Percentiles rank a stretch among this genome's conserved stretches.
These are phyloP conservation scores for Stenogyne calaminthoides DNA, from an alignment of 305 asterid species.

Conservation along the genomic window DNA sequence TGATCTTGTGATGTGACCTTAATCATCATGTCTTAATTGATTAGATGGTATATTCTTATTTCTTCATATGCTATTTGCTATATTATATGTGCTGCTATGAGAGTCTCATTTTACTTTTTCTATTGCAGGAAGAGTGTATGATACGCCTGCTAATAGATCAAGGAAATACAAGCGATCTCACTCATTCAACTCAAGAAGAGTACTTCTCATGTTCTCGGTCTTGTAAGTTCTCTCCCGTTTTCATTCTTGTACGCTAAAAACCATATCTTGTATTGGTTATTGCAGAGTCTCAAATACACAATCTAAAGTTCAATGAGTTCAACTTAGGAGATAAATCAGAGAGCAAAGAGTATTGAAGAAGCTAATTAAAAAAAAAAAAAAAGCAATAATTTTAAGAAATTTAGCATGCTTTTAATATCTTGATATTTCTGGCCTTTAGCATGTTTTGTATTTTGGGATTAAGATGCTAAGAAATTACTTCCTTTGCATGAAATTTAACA, in stretches of 20 bases:
- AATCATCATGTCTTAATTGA: not conserved
- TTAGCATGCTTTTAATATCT: not conserved
- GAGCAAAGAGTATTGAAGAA: not conserved
- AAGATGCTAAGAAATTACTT: slow-evolving; percentile 4
- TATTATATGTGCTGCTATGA: slow-evolving; percentile 9
- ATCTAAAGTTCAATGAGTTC: slow-evolving; percentile 3
- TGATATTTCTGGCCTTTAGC: slow-evolving; percentile 5
- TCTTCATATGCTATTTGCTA: slow-evolving; percentile 8
- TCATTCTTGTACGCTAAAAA: not conserved
- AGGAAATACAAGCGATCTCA: slow-evolving; percentile 86
- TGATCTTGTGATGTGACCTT: slow-evolving; percentile 13
- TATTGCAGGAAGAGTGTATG: slow-evolving; percentile 56
- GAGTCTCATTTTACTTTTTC: slow-evolving; percentile 28
- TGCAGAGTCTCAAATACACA: not conserved
- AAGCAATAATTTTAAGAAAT: not conserved
- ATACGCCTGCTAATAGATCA: slow-evolving; percentile 57
- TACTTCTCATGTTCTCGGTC: slow-evolving; percentile 83
- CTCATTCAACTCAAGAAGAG: slow-evolving; percentile 94
- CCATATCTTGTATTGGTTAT: slow-evolving; percentile 23
- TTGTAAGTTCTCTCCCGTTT: slow-evolving; percentile 56
- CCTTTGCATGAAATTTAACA: no score
- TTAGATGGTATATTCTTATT: slow-evolving; percentile 9
- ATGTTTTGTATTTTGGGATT: not conserved
- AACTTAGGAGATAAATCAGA: not conserved
- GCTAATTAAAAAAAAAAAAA: slow-evolving; percentile 2